Evolutionary conservation across 2,329 filamentous ascomycete genomes (phyloP), one percentile per base, ranked within the genome.

Genomic region (Ophiostoma quercus): DNA sequence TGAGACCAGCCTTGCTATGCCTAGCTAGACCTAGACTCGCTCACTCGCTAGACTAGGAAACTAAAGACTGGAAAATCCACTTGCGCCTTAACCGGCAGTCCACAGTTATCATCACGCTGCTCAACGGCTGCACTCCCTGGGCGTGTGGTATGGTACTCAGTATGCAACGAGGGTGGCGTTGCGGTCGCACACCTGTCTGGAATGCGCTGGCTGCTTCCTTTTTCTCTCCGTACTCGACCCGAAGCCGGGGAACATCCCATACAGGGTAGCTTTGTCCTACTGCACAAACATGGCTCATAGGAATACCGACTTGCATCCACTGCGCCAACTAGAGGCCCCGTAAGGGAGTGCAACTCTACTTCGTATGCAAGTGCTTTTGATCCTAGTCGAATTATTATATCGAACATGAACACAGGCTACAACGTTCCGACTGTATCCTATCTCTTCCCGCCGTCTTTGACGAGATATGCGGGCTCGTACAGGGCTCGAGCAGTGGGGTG

Each of bases 111-210:
- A 62, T 62, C 57, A 32, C 57, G 57, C 57, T 32, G 54, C 25
- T 60, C 54, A 62, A 32, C 57, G 57, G 57, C 25, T 32, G 22
- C 57, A 62, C 57, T 62, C 57, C 57, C 57, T 62, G 57, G 57
- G 57, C 57, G 57, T 62, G 57, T 62, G 25, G 57, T 32, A 32
- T 34, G 34, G 34, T 29, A 29, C 25, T 29, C 25, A 29, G 25
- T 8, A 34, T 57, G 51, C n/a, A 57, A 12, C 57, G 7, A 32
- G 11, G 57, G 32, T 32, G 57, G 25, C 25, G 25, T 29, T 32
- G 25, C 25, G 25, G 57, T 62, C 22, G 57, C 22, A 62, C 57
- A 62, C 57, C 22, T 57, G 11, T 62, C 12, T 62, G 12, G 14
- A 62, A 32, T 62, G 14, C 22, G 25, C 57, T 32, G 57, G 25